These are phyloP conservation scores for Huntiella decipiens DNA, from an alignment of 2,329 filamentous ascomycete genomes.

Conservation along the genomic window DNA sequence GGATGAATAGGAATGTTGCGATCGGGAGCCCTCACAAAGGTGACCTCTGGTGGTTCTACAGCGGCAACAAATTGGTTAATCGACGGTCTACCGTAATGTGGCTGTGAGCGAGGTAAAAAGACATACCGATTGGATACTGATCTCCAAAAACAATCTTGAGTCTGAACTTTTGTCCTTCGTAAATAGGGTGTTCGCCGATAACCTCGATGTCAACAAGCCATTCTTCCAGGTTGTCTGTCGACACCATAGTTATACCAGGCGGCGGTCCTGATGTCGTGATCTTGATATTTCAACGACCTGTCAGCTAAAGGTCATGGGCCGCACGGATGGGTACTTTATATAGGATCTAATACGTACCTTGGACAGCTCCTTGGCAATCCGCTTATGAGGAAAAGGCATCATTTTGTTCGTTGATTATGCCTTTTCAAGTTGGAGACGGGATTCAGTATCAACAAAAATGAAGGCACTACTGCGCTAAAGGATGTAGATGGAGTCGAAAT, in stretches of 20 bases:
- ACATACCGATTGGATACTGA: constrained; percentile 73
- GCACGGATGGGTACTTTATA: too few relatives aligned
- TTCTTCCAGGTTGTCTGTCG: constrained; percentile 65
- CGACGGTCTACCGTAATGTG: not conserved
- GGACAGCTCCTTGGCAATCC: constrained; percentile 38
- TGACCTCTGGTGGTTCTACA: constrained; percentile 82
- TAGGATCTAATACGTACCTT: constrained; percentile 25
- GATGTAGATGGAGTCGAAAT: too few relatives aligned
- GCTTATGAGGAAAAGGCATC: constrained; percentile 30
- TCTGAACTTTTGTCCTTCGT: constrained; percentile 59
- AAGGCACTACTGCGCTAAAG: too few relatives aligned
- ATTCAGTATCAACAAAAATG: too few relatives aligned
- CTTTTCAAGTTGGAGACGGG: too few relatives aligned
- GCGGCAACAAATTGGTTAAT: not conserved
- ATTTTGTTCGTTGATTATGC: not conserved
- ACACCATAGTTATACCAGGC: constrained; percentile 58
- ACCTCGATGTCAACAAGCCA: constrained; percentile 89
- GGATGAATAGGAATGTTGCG: constrained; percentile 79
- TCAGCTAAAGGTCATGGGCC: too few relatives aligned
- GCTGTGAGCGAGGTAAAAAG: not conserved
- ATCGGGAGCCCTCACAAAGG: constrained; percentile 41
- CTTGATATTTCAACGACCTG: not conserved
- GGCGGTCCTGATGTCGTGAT: constrained; percentile 24
- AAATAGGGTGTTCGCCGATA: constrained; percentile 77
- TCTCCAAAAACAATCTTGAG: constrained; percentile 72